These are phyloP conservation scores for Austroboletus novae-zelandiae DNA, from an alignment of 1,284 basidiomycete genomes.

Conservation along the genomic window DNA sequence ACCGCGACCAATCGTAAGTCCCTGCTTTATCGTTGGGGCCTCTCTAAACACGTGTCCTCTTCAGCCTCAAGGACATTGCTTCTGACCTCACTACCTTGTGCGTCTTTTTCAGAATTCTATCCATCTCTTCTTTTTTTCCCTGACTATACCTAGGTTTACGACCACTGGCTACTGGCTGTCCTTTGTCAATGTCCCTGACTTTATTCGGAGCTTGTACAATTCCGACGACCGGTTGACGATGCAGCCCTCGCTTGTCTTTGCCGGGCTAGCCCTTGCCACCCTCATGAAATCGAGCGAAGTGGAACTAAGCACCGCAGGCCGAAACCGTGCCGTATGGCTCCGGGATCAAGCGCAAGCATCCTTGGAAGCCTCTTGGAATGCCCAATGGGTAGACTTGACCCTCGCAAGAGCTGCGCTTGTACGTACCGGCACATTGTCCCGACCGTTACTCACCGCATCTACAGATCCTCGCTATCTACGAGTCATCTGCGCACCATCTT, in stretches of 20 bases:
- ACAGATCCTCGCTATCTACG: constrained; percentile 72
- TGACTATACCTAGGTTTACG: constrained; percentile 37
- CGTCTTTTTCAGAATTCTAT: constrained; percentile 23
- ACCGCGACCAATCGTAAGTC: constrained; percentile 44
- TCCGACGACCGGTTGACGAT: constrained; percentile 50
- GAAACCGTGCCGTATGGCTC: constrained; percentile 51
- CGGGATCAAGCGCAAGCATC: constrained; percentile 53
- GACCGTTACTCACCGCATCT: constrained; percentile 4
- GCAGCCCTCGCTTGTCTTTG: constrained; percentile 67
- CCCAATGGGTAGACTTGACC: constrained; percentile 54
- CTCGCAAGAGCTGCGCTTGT: constrained; percentile 76
- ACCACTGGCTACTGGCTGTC: constrained; percentile 59
- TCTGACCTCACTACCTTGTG: constrained; percentile 57
- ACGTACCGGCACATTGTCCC: constrained; percentile 24
- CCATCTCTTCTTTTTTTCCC: constrained; percentile 7
- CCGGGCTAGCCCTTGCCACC: constrained; percentile 65
- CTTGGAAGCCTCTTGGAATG: constrained; percentile 50
- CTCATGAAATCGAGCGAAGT: constrained; percentile 72
- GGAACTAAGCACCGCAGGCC: constrained; percentile 50
- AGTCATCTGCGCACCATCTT: constrained; percentile 67
- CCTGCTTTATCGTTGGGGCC: not conserved
- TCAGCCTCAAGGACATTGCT: constrained; percentile 50
- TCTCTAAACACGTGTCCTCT: constrained; percentile 9
- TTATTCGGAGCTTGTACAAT: constrained; percentile 52
- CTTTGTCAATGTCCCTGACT: constrained; percentile 57